Conservation (phyloP, 2,329 filamentous ascomycete species). For the Pyrenochaeta sp. region DNA sequence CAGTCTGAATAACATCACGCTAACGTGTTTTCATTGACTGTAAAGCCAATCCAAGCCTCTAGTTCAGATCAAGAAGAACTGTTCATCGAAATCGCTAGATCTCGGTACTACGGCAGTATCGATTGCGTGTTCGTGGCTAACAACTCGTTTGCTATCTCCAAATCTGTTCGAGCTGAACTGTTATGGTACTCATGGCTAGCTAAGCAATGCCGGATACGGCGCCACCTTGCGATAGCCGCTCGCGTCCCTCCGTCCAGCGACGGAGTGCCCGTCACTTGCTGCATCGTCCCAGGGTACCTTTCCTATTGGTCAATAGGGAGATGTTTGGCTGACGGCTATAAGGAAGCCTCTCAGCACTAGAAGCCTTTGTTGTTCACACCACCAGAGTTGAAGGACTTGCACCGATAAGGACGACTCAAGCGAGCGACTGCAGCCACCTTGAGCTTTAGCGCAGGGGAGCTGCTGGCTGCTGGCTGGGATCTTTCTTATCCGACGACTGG, state of each 20-base stretch:
- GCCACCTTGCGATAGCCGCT: slow-evolving; percentile 18
- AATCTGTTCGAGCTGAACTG: slow-evolving; percentile 5
- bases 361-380: slow-evolving; percentile 4
- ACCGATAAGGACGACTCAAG: slow-evolving; percentile 4
- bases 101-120: slow-evolving; percentile 1
- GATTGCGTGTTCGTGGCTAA: not conserved
- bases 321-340: slow-evolving; percentile 9
- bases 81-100: not conserved
- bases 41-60: not conserved
- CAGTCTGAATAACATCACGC: not conserved
- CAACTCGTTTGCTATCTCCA: slow-evolving; percentile 7
- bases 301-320: slow-evolving; percentile 9
- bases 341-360: slow-evolving; percentile 12
- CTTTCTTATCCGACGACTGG: not conserved
- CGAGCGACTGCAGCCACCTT: slow-evolving; percentile 2
- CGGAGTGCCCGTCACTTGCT: slow-evolving; percentile 15
- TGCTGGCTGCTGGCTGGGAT: not conserved
- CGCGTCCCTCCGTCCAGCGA: slow-evolving; percentile 7
- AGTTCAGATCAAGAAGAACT: not conserved
- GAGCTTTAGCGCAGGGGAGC: slow-evolving; percentile 7
- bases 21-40: not conserved
- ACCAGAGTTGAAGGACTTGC: not conserved
- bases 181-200: slow-evolving; percentile 11
- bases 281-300: not conserved
- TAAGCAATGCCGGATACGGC: slow-evolving; percentile 13